A percentile compares a stretch with the other conserved stretches of the same genome.
Conservation (phyloP, 2,329 filamentous ascomycete species). For the Beauveria pseudobassiana region DNA sequence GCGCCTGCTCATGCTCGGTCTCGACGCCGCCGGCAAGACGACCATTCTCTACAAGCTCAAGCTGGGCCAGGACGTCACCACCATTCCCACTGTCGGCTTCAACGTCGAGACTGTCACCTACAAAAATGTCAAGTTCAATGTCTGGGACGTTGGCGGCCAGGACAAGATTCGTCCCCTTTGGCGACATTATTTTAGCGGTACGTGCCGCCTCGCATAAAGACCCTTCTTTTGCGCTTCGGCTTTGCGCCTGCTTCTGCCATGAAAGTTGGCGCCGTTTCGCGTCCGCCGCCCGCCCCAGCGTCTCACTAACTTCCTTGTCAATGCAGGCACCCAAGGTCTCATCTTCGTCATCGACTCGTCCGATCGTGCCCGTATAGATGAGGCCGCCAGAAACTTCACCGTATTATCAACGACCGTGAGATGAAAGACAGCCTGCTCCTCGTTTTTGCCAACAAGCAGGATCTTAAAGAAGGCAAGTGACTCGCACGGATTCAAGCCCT, state of each 20-base stretch:
- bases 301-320: not conserved
- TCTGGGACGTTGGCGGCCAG: conserved; percentile 98
- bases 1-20: conserved; percentile 94
- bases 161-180: conserved; percentile 97
- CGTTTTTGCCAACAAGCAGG: conserved; percentile 99
- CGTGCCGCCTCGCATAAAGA: not conserved
- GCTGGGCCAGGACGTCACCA: conserved; percentile 95
- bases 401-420: conserved; percentile 96
- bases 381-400: conserved; percentile 91
- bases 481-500: not conserved
- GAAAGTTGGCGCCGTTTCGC: not conserved
- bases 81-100: conserved; percentile 96
- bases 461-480: conserved; percentile 67
- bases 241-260: not conserved
- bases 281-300: not conserved
- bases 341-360: conserved; percentile 98
- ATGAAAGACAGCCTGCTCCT: conserved; percentile 92
- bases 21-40: conserved; percentile 97
- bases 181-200: conserved; percentile 92
- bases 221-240: not conserved
- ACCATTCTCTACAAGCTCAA: conserved; percentile 99
- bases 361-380: conserved; percentile 83
- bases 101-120: conserved; percentile 99
- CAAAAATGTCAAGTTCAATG: conserved; percentile 99
- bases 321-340: conserved; percentile 81